phyloP scores from a whole-genome alignment of 192 early-diverging fungal species.

The Backusella tarrabulga region DNA sequence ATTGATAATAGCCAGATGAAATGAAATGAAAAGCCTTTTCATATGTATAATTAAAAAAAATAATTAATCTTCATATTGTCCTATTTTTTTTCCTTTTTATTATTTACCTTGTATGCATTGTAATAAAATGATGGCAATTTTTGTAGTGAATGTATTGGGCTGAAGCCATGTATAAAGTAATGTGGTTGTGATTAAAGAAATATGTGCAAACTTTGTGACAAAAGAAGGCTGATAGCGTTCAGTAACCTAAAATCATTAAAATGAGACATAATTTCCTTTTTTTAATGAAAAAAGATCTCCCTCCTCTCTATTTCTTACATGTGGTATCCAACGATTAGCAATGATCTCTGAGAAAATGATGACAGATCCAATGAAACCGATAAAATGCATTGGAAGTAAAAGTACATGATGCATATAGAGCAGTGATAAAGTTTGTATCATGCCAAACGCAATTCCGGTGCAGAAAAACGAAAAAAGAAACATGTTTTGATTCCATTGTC shows the following conservation, averaged over 20 bases:
- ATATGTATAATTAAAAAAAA: background rate
- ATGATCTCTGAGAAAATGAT: background rate
- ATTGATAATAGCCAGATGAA: conserved; percentile 4
- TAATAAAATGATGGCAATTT: background rate
- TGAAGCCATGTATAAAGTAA: conserved; percentile 8
- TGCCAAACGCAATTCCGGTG: background rate
- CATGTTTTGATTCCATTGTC: background rate
- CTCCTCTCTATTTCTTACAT: background rate
- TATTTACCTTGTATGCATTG: conserved; percentile 3
- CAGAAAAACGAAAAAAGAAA: background rate
- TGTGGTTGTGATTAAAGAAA: background rate
- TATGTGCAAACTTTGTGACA: background rate
- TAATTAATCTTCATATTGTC: no score
- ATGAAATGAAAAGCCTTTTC: conserved; percentile 1
- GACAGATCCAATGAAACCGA: background rate
- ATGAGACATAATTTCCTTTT: background rate
- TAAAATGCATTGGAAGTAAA: background rate
- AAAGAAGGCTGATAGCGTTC: background rate
- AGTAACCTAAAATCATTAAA: background rate
- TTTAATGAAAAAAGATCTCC: background rate
- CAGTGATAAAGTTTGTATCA: background rate
- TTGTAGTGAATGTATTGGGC: background rate
- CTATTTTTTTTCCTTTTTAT: background rate
- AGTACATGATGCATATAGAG: conserved; percentile 5
- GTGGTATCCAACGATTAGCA: background rate